Evolutionary conservation across 139 green algal species (phyloP).

Genomic region (Picocystis salinarum): DNA sequence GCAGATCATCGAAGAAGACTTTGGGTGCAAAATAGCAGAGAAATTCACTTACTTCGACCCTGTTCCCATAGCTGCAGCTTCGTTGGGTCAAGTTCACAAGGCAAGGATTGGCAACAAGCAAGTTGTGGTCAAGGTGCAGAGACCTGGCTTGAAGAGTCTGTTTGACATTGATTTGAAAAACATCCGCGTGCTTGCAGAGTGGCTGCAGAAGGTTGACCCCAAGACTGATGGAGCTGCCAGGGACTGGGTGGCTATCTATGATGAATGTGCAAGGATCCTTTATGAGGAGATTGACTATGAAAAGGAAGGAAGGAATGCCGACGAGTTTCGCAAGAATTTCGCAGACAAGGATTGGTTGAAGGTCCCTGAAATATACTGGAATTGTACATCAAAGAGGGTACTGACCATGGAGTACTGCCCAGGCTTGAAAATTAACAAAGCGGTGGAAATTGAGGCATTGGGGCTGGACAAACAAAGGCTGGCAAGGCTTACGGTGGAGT

Average conservation of each 20-base stretch:
- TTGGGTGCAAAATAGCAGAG: conserved; percentile 44
- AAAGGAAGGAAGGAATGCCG: conserved; percentile 72
- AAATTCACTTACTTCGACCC: conserved; percentile 70
- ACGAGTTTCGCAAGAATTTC: conserved; percentile 73
- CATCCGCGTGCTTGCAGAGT: conserved; percentile 66
- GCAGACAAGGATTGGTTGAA: conserved; percentile 65
- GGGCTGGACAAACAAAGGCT: conserved; percentile 71
- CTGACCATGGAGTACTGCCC: conserved; percentile 89
- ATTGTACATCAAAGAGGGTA: conserved; percentile 9
- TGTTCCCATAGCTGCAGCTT: conserved; percentile 78
- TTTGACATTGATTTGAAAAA: conserved; percentile 98
- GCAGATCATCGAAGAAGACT: conserved; percentile 57
- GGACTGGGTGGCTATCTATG: conserved; percentile 99
- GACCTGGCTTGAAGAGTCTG: conserved; percentile 78
- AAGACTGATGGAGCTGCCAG: conserved; percentile 90
- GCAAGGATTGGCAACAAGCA: conserved; percentile 52
- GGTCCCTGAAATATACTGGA: conserved; percentile 22
- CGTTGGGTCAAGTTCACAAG: conserved; percentile 77
- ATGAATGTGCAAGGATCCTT: conserved; percentile 89
- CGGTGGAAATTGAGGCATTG: conserved; percentile 44
- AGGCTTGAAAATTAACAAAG: conserved; percentile 85
- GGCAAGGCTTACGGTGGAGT: conserved; percentile 66
- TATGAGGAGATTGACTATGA: conserved; percentile 97
- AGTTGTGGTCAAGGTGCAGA: conserved; percentile 95
- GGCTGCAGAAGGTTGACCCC: conserved; percentile 60